phyloP scores from a whole-genome alignment of 2,329 filamentous ascomycete species.

The Fusarium tricinctum region DNA sequence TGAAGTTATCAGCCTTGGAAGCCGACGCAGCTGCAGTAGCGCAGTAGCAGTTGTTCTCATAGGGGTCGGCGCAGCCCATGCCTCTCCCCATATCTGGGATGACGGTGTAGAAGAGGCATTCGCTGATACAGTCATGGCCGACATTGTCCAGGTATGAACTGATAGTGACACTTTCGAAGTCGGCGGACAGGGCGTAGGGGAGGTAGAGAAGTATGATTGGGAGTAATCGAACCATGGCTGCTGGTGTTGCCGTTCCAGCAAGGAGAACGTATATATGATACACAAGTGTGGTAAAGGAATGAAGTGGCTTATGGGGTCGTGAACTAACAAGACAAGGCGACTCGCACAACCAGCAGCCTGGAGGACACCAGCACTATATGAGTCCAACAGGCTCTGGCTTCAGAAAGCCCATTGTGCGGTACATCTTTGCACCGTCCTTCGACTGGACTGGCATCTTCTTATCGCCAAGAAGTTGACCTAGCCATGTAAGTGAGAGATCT shows the following conservation, averaged over 20 bases:
- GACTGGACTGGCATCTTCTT: neutral
- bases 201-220: slow-evolving; percentile 21
- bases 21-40: slow-evolving; percentile 42
- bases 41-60: slow-evolving; percentile 49
- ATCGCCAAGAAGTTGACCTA: neutral
- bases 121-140: slow-evolving; percentile 41
- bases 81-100: slow-evolving; percentile 38
- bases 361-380: slow-evolving; percentile 22
- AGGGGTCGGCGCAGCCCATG: slow-evolving; percentile 45
- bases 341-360: neutral
- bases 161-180: slow-evolving; percentile 42
- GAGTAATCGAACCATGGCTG: slow-evolving; percentile 29
- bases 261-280: neutral
- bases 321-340: slow-evolving; percentile 1
- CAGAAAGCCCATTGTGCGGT: slow-evolving; percentile 6
- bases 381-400: neutral
- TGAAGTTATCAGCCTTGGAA: slow-evolving; percentile 35
- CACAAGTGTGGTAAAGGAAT: too few species aligned
- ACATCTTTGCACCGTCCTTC: slow-evolving; percentile 17
- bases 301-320: neutral
- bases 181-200: slow-evolving; percentile 13
- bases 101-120: slow-evolving; percentile 41
- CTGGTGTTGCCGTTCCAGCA: neutral
- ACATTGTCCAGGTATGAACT: slow-evolving; percentile 16
- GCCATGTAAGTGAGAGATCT: slow-evolving; percentile 11